Conservation (phyloP, 371 early-diverging fungal species). For the Gilbertella persicaria region DNA sequence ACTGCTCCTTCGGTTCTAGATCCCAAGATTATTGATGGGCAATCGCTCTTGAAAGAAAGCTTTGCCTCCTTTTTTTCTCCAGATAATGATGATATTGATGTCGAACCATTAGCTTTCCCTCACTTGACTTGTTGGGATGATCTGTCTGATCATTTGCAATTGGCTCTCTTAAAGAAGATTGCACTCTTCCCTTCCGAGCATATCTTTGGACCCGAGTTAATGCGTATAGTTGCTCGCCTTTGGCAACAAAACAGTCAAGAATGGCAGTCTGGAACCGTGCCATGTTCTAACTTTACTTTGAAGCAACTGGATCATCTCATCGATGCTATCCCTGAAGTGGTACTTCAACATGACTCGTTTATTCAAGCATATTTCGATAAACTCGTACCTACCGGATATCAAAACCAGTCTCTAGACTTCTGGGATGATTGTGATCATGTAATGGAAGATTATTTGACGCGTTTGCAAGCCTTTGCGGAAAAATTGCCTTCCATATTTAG, state of each 20-base stretch:
- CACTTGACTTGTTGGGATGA: not conserved
- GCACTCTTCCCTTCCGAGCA: slow-evolving; percentile 10
- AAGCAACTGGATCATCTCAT: slow-evolving; percentile 18
- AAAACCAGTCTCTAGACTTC: too few relatives aligned
- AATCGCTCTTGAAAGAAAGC: slow-evolving; percentile 7
- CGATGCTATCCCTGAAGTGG: slow-evolving; percentile 12
- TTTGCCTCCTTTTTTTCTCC: not conserved
- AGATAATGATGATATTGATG: not conserved
- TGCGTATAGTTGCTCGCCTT: slow-evolving; percentile 6
- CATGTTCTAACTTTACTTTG: slow-evolving; percentile 20
- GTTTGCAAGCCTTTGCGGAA: slow-evolving; percentile 18
- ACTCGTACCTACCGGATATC: slow-evolving; percentile 22
- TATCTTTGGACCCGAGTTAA: slow-evolving; percentile 6
- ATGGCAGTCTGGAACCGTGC: not conserved
- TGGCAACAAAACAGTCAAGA: slow-evolving; percentile 1
- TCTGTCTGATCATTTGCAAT: not conserved
- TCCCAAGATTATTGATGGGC: slow-evolving; percentile 6
- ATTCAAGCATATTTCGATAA: slow-evolving; percentile 22
- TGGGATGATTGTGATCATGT: slow-evolving; percentile 28
- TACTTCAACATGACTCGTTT: slow-evolving; percentile 10
- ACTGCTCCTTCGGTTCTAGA: slow-evolving; percentile 13
- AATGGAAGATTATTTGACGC: slow-evolving; percentile 20
- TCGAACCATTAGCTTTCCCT: slow-evolving; percentile 17
- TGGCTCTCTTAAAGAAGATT: slow-evolving; percentile 1
- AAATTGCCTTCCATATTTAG: slow-evolving; percentile 20